Evolutionary conservation across 2,329 filamentous ascomycete genomes (phyloP).

Genomic region (Verticillium tricorpus): DNA sequence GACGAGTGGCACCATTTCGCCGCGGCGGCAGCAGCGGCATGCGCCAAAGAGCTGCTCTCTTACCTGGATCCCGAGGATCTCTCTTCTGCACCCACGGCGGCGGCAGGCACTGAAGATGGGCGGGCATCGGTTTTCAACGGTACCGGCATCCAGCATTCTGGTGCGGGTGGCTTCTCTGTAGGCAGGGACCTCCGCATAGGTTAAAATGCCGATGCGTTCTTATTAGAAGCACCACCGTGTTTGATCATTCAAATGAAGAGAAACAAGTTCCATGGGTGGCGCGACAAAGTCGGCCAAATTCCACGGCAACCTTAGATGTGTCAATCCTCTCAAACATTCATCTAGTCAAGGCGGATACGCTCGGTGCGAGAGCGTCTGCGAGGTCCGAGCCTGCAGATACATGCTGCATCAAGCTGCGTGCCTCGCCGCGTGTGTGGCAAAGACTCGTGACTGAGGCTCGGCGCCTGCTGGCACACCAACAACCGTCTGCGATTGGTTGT

Average conservation of each 20-base stretch:
- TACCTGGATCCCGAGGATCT: background rate
- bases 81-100: background rate
- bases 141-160: background rate
- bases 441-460: background rate
- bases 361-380: background rate
- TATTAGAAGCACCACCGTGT: background rate
- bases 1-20: slow-evolving; percentile 15
- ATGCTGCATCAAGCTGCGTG: background rate
- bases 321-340: background rate
- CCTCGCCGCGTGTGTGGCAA: background rate
- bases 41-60: slow-evolving; percentile 9
- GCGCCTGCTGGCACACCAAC: background rate
- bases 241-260: background rate
- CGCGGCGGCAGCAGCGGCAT: slow-evolving; percentile 13
- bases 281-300: too few species aligned
- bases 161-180: background rate
- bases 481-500: background rate
- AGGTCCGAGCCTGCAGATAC: background rate
- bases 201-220: background rate
- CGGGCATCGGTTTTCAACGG: background rate
- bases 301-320: background rate
- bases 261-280: background rate
- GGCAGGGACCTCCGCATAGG: background rate
- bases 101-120: background rate
- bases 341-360: background rate